These are phyloP conservation scores for Ensete ventricosum DNA, from an alignment of 176 grass and related monocot genomes.

Conservation along the genomic window DNA sequence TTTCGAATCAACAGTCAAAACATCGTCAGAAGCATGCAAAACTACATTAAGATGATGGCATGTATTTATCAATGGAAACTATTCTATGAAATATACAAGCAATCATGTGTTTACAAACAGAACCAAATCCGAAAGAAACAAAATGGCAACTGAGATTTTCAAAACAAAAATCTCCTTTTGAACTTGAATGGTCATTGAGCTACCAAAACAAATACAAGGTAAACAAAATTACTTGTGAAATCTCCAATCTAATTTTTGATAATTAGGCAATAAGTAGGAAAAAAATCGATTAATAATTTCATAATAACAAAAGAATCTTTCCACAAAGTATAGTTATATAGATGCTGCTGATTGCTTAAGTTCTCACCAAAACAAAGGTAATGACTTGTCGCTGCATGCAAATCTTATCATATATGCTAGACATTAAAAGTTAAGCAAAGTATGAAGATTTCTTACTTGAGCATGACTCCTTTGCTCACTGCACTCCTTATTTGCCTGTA, in stretches of 20 bases:
- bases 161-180: neutral
- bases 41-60: neutral
- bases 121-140: neutral
- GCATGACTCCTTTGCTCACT: slow-evolving; percentile 93
- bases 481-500: slow-evolving; percentile 44
- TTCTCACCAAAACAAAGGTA: neutral
- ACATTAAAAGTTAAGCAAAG: neutral
- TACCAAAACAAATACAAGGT: neutral
- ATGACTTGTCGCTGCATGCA: neutral
- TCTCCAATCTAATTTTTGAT: neutral
- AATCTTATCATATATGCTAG: neutral
- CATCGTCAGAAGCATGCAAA: neutral
- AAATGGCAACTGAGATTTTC: slow-evolving; percentile 8
- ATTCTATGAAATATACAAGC: neutral
- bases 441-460: slow-evolving; percentile 58
- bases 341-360: neutral
- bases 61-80: neutral
- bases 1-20: slow-evolving; percentile 13
- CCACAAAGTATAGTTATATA: neutral
- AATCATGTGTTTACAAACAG: neutral
- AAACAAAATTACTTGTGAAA: neutral
- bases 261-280: neutral
- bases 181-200: neutral
- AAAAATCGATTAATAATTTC: neutral
- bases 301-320: neutral